Base-by-base conservation (phyloP, 78 protist genomes). In the Dictyostelium brefeldianum region DNA sequence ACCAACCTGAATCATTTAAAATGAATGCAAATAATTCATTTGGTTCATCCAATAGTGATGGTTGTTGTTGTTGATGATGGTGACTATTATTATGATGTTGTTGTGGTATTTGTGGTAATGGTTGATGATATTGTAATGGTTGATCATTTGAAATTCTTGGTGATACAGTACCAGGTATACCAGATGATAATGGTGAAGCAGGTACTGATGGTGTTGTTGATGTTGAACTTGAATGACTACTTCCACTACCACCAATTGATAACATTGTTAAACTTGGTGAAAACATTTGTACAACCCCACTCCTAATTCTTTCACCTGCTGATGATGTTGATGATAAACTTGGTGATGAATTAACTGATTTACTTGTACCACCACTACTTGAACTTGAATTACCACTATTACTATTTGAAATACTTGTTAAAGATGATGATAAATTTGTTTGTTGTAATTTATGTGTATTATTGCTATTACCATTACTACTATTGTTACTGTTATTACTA, bases 1-100 rank as follows among this genome's bases (percentile, higher is more conserved):
- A 51, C 93, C 93, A 87, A 27, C 36, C 12, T 36, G 31, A 18
- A 5, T 87, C 93, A 2, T 67, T 77, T 15, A 87, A 50, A 50
- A 87, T 87, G 29, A 29, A 65, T 25, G n/a, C n/a, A 15, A 87
- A 87, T 12, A 69, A 69, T 31, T 87, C 93, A 31, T 78, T 87
- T 67, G 75, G 75, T 9, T 73, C 79, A 46, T 73, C 79, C 7
- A 46, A n/a, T 17, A 47, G 8, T 11, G 89, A 50, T 73, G 65
- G 89, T 50, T 73, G 65, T 17, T 73, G 81, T 50, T 20, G 62
- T 8, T 12, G 67, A 8, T 22, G 18, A 57, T n/a, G 22, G 9
- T 27, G 15, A 57, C 25, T 20, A 56, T 9, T 20, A 56, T 8
- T 36, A 36, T 15, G 50, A 17, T 7, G 73, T 0, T 59, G 53